A percentile compares a stretch with the other conserved stretches of the same genome.
Conservation (phyloP, 108 stramenopile genomes). For the Seminavis robusta region DNA sequence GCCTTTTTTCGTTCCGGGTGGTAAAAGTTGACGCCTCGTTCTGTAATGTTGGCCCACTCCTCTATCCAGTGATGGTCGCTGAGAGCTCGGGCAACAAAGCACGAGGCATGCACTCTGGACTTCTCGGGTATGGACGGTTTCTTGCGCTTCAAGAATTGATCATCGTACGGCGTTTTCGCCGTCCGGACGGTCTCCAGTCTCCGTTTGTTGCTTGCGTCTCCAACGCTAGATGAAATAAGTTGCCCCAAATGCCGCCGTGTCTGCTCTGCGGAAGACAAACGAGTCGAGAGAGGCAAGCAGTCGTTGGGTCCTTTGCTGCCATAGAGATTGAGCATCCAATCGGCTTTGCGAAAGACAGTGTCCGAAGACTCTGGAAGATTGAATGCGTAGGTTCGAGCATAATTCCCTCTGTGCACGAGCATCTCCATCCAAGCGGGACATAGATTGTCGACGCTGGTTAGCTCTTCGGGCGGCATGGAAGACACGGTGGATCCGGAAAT, state of each 20-base stretch:
- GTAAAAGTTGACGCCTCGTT: conserved; percentile 34
- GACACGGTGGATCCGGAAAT: not conserved
- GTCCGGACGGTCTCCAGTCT: conserved; percentile 7
- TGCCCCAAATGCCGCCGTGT: conserved; percentile 27
- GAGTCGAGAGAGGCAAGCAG: conserved; percentile 34
- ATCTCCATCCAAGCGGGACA: conserved; percentile 57
- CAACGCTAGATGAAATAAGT: not conserved
- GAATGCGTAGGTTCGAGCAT: conserved; percentile 35
- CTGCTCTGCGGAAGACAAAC: conserved; percentile 24
- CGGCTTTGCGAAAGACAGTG: conserved; percentile 19
- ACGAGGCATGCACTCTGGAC: not conserved
- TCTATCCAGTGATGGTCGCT: conserved; percentile 72
- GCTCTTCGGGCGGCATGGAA: conserved; percentile 1
- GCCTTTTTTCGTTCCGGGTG: conserved; percentile 39
- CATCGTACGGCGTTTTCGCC: conserved; percentile 11
- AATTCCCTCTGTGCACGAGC: conserved; percentile 21
- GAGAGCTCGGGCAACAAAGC: conserved; percentile 51
- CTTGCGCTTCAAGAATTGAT: conserved; percentile 11
- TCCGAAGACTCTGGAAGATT: not conserved
- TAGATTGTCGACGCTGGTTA: conserved; percentile 20
- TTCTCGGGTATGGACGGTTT: not conserved
- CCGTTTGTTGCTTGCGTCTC: conserved; percentile 2
- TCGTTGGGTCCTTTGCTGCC: no score
- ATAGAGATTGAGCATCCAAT: no score
- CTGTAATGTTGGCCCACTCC: conserved; percentile 38